phyloP scores from a whole-genome alignment of 169 alveolate genomes.

The Eimeria falciformis region DNA sequence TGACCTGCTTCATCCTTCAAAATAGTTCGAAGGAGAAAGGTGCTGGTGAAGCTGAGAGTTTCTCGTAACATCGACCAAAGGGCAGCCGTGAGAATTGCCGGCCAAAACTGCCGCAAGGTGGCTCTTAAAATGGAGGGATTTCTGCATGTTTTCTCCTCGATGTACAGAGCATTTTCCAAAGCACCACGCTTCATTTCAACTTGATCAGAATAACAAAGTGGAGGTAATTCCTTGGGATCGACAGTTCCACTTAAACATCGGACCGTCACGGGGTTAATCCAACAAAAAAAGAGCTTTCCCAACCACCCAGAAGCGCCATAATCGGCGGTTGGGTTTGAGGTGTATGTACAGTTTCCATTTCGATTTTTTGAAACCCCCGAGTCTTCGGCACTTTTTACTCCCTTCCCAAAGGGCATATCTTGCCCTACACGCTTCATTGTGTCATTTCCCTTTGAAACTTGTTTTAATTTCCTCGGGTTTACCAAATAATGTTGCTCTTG shows the following conservation, averaged over 20 bases:
- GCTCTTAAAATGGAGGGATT: background rate
- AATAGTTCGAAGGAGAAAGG: slow-evolving; percentile 18
- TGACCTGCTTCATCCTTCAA: background rate
- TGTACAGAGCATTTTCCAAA: background rate
- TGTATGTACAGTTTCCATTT: too few relatives aligned
- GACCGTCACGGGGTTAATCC: slow-evolving; percentile 56
- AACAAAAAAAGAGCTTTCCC: slow-evolving; percentile 30
- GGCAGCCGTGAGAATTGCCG: background rate
- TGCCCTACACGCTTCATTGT: too few relatives aligned
- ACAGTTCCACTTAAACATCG: slow-evolving; percentile 42
- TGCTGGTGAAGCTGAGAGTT: slow-evolving; percentile 34
- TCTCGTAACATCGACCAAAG: background rate
- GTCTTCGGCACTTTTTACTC: too few relatives aligned
- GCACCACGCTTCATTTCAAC: background rate
- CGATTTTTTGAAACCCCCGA: too few relatives aligned
- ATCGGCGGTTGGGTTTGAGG: too few relatives aligned
- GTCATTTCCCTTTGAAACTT: too few relatives aligned
- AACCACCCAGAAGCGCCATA: slow-evolving; percentile 31
- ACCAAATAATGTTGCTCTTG: too few relatives aligned
- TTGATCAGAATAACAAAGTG: slow-evolving; percentile 15
- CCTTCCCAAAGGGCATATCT: too few relatives aligned
- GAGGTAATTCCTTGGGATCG: slow-evolving; percentile 61
- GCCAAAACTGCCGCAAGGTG: background rate
- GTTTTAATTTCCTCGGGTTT: too few relatives aligned
- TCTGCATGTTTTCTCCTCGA: background rate